phyloP scores from a whole-genome alignment of 306 rosid genomes.

The Senna siamea region DNA sequence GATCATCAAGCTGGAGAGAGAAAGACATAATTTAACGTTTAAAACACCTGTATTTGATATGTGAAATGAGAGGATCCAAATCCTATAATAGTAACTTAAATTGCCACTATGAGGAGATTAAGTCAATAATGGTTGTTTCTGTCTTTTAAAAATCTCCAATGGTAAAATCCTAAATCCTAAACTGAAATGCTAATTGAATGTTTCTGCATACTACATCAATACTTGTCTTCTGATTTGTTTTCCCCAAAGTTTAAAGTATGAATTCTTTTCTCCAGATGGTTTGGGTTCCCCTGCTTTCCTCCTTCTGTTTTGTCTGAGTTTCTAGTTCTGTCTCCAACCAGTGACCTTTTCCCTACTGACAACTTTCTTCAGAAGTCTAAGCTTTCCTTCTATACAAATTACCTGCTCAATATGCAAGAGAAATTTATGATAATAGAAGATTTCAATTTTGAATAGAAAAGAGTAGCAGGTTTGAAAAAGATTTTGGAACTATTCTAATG shows the following conservation, averaged over 20 bases:
- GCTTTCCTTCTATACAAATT: not conserved
- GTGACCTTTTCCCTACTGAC: not conserved
- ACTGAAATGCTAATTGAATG: not conserved
- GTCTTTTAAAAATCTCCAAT: not conserved
- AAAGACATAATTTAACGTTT: not conserved
- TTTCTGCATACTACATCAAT: not conserved
- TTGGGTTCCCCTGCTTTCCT: not conserved
- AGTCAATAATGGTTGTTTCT: not conserved
- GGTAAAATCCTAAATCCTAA: not conserved
- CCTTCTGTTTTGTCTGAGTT: not conserved
- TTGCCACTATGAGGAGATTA: not conserved
- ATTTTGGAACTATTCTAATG: not conserved
- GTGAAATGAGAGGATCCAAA: not conserved
- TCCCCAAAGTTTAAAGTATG: not conserved
- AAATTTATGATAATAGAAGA: not conserved
- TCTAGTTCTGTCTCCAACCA: not conserved
- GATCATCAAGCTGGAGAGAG: not conserved
- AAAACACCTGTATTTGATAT: not conserved
- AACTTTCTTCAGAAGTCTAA: not conserved
- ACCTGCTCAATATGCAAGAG: not conserved
- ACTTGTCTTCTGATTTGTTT: not conserved
- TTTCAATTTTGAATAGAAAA: not conserved
- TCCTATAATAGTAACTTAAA: not conserved
- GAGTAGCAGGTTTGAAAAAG: not conserved
- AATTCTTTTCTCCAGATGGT: not conserved